Evolutionary conservation across 2,329 filamentous ascomycete genomes (phyloP), one percentile per base, ranked within the genome.

Genomic region (Cytospora piceae): DNA sequence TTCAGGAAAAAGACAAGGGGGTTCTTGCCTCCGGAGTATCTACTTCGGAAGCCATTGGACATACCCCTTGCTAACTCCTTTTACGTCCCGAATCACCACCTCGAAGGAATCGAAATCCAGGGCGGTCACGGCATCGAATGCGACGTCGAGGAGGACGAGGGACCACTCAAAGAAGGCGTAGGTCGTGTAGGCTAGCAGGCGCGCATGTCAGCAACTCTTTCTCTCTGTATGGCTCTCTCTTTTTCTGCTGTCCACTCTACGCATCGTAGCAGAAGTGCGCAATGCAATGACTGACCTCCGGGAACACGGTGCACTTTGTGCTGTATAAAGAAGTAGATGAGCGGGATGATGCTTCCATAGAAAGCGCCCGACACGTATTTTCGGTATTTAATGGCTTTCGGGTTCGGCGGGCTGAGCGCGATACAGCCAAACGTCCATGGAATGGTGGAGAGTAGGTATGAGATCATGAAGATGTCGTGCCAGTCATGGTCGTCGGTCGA

Each of bases 381-480:
- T 71, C 95, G 87, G 77, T 96, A 97, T 79, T 90, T 93, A 75
- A 97, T 85, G 8, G 95, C 92, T 68, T 82, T 86, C 15, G 89
- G 84, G 75, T 97, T 97, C 64, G 89, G 87, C 14, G 94, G 93
- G 78, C 94, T 97, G 60, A 98, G 81, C 6, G 90, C 88, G 68
- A 98, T 85, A 77, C 94, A 97, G 58, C 95, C 95, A 57, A 93
- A 78, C 2, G 94, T 99, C 95, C 95, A 99, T 2, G 95, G 95
- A 62, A 99, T 83, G 3, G 95, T 98, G 39, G 93, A 91, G 55
- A 99, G 90, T 64, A 99, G 83, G 78, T 99, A 99, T 17, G 93
- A 96, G 72, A 99, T 97, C 95, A 99, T 99, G 77, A 99, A 94
- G 69, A 98, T 94, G 74, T 99, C 95, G 77, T 99, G 95, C 94